Evolutionary conservation across 176 grass and related monocot genomes (phyloP), one percentile per base, ranked within the genome.

Genomic region (Zizania latifolia): DNA sequence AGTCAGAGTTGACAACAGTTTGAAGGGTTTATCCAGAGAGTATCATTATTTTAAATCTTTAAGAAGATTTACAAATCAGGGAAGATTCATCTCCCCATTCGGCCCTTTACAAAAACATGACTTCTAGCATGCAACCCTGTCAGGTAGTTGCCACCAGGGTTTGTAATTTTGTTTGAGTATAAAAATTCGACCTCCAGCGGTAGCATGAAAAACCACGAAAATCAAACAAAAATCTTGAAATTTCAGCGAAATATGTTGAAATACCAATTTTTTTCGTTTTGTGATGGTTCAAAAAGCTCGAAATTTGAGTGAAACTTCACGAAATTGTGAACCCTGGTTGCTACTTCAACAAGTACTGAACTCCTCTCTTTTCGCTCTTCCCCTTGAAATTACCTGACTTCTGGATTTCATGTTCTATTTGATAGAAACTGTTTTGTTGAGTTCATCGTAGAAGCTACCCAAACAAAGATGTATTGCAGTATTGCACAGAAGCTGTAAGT

Each of bases 41-140:
- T n/a, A 16, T 37, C 50, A 68, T 14, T 68, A 58, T 59, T 74
- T 35, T 29, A 69, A 68, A 51, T 43, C 35, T 61, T 87, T 68
- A 33, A 16, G 8, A 58, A 69, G 19, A 57, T 19, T 48, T 37
- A 9, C 30, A 75, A 55, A 79, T 61, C 32, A 55, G 6, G 7
- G 61, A 78, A 43, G 23, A 19, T 46, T 67, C 4, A 32, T 57
- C 51, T 66, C 21, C 19, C 1, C 70, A 58, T 32, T 66, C 8
- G 34, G 51, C 26, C 39, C 11, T 56, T 15, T 3, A 75, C 14
- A 53, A n/a, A 27, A 44, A 44, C 6, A 3, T 35, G 54, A 26
- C 51, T 66, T 55, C 32, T 78, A 39, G 7, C 33, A 36, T 8
- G 4, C 56, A 76, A 15, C 57, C 64, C 15, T 76, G 57, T n/a